Evolutionary conservation across 2,329 filamentous ascomycete species (phyloP).

Genomic region (Ophiosphaerella korrae): DNA sequence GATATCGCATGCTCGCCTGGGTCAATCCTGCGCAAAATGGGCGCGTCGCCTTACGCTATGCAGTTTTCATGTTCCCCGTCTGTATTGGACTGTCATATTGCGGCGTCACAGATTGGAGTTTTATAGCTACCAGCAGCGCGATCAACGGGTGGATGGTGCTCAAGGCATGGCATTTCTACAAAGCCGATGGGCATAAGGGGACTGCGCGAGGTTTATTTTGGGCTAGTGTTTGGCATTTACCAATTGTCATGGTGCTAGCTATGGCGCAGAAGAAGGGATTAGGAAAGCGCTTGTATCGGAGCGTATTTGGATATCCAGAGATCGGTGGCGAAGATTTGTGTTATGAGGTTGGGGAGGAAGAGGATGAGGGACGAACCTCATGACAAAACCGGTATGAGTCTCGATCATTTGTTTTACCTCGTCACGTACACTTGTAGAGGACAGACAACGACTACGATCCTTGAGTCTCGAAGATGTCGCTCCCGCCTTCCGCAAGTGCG

Average conservation of each 20-base stretch:
- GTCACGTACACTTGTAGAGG: neutral
- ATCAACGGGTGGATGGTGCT: slow-evolving; percentile 85
- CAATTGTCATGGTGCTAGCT: slow-evolving; percentile 84
- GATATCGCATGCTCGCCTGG: slow-evolving; percentile 78
- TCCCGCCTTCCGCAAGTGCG: slow-evolving; percentile 9
- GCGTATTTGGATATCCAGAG: slow-evolving; percentile 38
- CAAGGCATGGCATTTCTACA: slow-evolving; percentile 83
- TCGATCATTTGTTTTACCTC: too few species aligned
- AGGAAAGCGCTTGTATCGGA: slow-evolving; percentile 39
- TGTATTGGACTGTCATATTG: slow-evolving; percentile 79
- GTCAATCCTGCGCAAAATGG: slow-evolving; percentile 84
- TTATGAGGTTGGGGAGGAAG: slow-evolving; percentile 37
- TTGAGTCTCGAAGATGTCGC: neutral
- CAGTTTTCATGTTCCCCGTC: slow-evolving; percentile 81
- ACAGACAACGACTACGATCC: neutral
- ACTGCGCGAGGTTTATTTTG: slow-evolving; percentile 88
- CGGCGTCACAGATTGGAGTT: slow-evolving; percentile 84
- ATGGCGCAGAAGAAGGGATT: slow-evolving; percentile 88
- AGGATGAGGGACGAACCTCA: slow-evolving; percentile 21
- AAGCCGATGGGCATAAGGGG: slow-evolving; percentile 74
- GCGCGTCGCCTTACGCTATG: slow-evolving; percentile 87
- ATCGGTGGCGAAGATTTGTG: slow-evolving; percentile 40
- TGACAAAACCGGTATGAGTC: neutral
- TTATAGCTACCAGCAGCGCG: slow-evolving; percentile 77
- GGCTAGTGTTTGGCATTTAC: slow-evolving; percentile 97